Percentiles rank a stretch among this genome's conserved stretches.
Evolutionary conservation across 179 eudicot genomes (phyloP).

Genomic region (Corrigiola litoralis): DNA sequence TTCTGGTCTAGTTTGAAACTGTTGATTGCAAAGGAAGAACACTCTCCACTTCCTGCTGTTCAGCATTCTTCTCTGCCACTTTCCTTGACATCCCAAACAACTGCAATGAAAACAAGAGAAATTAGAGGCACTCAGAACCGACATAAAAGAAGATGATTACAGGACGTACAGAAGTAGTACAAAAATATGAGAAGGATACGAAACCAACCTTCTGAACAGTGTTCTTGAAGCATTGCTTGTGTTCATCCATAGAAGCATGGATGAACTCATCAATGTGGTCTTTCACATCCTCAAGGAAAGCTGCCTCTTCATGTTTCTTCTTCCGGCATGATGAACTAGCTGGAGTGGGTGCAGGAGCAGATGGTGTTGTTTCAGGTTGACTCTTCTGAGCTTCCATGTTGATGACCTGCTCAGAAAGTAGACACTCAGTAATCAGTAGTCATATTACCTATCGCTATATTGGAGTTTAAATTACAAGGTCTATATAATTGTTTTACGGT

Average conservation of each 20-base stretch:
- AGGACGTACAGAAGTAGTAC: background rate
- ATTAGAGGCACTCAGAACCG: background rate
- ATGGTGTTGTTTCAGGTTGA: slow-evolving; percentile 12
- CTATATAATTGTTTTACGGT: too few relatives aligned
- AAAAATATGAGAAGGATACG: background rate
- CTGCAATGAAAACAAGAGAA: slow-evolving; percentile 7
- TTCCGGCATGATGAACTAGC: slow-evolving; percentile 27
- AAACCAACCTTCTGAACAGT: slow-evolving; percentile 33
- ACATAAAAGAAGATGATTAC: background rate
- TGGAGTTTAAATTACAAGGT: background rate
- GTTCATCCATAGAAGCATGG: slow-evolving; percentile 41
- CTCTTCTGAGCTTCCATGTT: slow-evolving; percentile 32
- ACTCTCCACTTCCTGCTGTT: slow-evolving; percentile 28
- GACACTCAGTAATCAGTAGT: background rate
- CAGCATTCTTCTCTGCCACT: slow-evolving; percentile 24
- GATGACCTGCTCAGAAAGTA: slow-evolving; percentile 1
- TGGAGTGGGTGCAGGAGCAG: slow-evolving; percentile 7
- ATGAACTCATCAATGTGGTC: slow-evolving; percentile 38
- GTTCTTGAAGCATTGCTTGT: slow-evolving; percentile 36
- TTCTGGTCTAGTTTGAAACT: slow-evolving; percentile 21
- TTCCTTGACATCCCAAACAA: slow-evolving; percentile 30
- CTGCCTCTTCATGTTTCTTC: slow-evolving; percentile 32
- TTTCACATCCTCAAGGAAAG: slow-evolving; percentile 36
- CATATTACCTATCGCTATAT: background rate
- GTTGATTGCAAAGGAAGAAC: slow-evolving; percentile 30